Evolutionary conservation across 345 rosid species (phyloP), one percentile per base, ranked within the genome.

Genomic region (Linum usitatissimum): DNA sequence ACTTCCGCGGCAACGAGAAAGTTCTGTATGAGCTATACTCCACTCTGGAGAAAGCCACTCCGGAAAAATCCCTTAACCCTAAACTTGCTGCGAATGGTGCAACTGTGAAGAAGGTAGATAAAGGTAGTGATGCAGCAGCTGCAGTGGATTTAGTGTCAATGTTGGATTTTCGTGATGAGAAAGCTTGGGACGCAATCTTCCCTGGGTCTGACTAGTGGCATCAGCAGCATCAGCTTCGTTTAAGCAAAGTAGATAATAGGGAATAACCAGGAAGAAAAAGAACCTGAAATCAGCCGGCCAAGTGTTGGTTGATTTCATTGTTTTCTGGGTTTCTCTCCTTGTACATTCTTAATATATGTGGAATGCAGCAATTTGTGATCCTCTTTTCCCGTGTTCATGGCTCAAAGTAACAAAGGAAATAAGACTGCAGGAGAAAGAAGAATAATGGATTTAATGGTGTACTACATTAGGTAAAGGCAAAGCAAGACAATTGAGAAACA

Each of bases 141-240:
- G 68, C 36, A 51, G 49, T 54, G 63, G 80, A 77, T 68, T 72
- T 66, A n/a, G 66, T 69, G 18, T 78, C 75, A 70, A 63, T 78
- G 3, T 62, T 74, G 57, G 93, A 84, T 55, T 56, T 75, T 10
- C 71, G 75, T 70, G 78, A 77, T 63, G 58, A 65, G 15, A 81
- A 75, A 74, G 64, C 62, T 48, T 78, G 86, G 83, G 81, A 75
- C 61, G 70, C 67, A 6, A 66, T 71, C 51, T 77, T 66, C 64
- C 5, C 71, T 18, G 63, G 76, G 68, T 71, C 81, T 4, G 67
- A 40, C 21, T 72, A 68, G 53, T 78, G 59, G 87, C 14, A 81
- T 80, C 0, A 58, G 71, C 58, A 81, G 79, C 73, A 77, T 85
- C 45, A 80, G 38, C 6, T 34, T 5, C 6, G 5, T 85, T 57